A percentile compares a stretch with the other conserved stretches of the same genome.
phyloP scores from a whole-genome alignment of 2,329 filamentous ascomycete genomes.

The Capronia epimyces region DNA sequence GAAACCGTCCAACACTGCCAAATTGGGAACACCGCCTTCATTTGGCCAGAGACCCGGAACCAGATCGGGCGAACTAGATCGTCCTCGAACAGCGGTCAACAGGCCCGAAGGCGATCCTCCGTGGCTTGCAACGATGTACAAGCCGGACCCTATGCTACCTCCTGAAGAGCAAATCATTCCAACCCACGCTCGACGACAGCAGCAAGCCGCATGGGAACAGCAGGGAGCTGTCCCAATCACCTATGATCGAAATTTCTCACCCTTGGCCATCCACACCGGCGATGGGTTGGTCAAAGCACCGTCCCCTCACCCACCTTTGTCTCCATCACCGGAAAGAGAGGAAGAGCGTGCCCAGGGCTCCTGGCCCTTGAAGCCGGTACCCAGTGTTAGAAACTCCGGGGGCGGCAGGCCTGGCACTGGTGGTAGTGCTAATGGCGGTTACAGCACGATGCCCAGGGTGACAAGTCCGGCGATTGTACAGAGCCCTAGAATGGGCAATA shows the following conservation, averaged over 20 bases:
- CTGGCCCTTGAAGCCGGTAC: conserved; percentile 31
- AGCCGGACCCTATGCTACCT: conserved; percentile 86
- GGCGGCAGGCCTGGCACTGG: conserved; percentile 40
- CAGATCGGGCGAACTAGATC: conserved; percentile 51
- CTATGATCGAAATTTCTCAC: conserved; percentile 83
- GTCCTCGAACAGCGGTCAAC: conserved; percentile 53
- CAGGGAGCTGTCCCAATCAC: conserved; percentile 79
- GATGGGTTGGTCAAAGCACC: conserved; percentile 27
- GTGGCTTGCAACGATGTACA: conserved; percentile 92
- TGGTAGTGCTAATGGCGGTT: conserved; percentile 40
- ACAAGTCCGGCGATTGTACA: conserved; percentile 34
- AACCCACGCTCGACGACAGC: conserved; percentile 82
- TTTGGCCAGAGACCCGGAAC: conserved; percentile 56
- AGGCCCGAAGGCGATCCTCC: conserved; percentile 90
- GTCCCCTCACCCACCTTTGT: conserved; percentile 13
- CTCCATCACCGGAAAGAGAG: conserved; percentile 15
- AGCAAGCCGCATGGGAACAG: conserved; percentile 92
- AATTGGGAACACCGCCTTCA: conserved; percentile 36
- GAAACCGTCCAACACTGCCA: conserved; percentile 36
- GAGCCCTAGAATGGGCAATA: conserved; percentile 19
- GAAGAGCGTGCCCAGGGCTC: conserved; percentile 21
- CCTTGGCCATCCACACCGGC: conserved; percentile 54
- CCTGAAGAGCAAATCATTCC: conserved; percentile 94
- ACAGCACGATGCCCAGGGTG: conserved; percentile 48
- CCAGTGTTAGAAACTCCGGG: conserved; percentile 26